These are phyloP conservation scores for Drosera capensis DNA, from an alignment of 148 eudicot genomes.

Conservation along the genomic window DNA sequence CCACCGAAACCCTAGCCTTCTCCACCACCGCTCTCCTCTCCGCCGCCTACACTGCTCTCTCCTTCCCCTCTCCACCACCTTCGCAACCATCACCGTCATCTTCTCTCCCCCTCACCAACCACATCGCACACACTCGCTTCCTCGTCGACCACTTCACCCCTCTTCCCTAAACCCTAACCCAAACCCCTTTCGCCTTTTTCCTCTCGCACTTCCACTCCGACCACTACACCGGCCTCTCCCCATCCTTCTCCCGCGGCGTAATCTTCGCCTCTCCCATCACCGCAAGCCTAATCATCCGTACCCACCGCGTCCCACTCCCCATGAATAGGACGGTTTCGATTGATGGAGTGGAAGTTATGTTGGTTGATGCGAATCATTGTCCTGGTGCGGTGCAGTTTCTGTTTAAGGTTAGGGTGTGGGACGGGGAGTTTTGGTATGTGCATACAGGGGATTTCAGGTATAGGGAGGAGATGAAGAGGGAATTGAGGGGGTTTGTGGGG, in stretches of 20 bases:
- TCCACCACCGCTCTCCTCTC: conserved; percentile 13
- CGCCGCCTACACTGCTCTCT: conserved; percentile 19
- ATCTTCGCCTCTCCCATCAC: conserved; percentile 61
- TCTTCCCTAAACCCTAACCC: conserved; percentile 43
- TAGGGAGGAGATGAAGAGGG: conserved; percentile 39
- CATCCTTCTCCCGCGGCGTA: conserved; percentile 59
- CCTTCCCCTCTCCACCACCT: conserved; percentile 34
- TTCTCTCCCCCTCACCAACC: conserved; percentile 62
- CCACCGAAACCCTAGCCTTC: conserved; percentile 52
- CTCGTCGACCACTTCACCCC: conserved; percentile 63
- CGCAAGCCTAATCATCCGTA: conserved; percentile 31
- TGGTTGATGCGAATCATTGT: conserved; percentile 87
- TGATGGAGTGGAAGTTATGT: conserved; percentile 55
- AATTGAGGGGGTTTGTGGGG: conserved; percentile 51
- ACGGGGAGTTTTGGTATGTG: conserved; percentile 45
- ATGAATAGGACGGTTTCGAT: conserved; percentile 25
- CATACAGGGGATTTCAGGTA: conserved; percentile 96
- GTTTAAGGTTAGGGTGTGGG: conserved; percentile 35
- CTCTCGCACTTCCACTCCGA: conserved; percentile 97
- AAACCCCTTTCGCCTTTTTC: conserved; percentile 55
- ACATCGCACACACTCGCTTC: conserved; percentile 78
- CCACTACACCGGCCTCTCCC: conserved; percentile 67
- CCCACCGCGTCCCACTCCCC: conserved; percentile 21
- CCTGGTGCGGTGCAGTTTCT: conserved; percentile 93
- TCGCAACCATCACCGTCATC: conserved; percentile 61